Conservation (phyloP, 179 eudicot genomes). For the Spinacia oleracea region DNA sequence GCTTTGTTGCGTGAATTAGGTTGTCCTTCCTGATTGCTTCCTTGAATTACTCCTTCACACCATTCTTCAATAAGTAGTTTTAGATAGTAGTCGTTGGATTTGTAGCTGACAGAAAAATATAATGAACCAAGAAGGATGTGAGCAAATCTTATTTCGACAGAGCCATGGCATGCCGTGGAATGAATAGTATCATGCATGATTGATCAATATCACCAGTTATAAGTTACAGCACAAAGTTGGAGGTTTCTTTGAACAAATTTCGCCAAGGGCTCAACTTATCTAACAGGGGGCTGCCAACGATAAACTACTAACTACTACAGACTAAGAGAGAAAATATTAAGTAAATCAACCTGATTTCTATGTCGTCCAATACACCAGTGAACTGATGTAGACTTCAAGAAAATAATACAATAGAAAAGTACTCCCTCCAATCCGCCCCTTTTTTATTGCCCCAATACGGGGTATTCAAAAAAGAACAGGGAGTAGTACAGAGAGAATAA, state of each 20-base stretch:
- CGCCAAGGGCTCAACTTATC: too few species aligned
- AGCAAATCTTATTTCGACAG: not conserved
- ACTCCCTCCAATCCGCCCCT: too few species aligned
- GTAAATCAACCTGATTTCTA: too few species aligned
- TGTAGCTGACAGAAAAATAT: conserved; percentile 48
- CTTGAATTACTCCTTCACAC: conserved; percentile 88
- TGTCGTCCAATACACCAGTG: too few species aligned
- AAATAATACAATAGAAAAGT: too few species aligned
- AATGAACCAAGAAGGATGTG: not conserved
- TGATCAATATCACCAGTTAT: not conserved
- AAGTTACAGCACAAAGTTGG: not conserved
- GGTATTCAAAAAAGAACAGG: too few species aligned
- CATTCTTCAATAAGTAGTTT: conserved; percentile 93
- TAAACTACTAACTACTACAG: too few species aligned
- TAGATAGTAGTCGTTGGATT: conserved; percentile 83
- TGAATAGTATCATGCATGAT: not conserved
- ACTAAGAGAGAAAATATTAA: too few species aligned
- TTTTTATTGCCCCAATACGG: too few species aligned
- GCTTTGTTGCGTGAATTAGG: conserved; percentile 31
- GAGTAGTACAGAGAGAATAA: too few species aligned
- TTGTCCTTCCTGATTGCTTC: conserved; percentile 37
- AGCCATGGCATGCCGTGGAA: not conserved
- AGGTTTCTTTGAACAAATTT: not conserved
- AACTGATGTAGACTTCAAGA: too few species aligned
- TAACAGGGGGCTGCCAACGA: too few species aligned